These are phyloP conservation scores for Pythium aquatile DNA, from an alignment of 352 stramenopile species.

Conservation along the genomic window DNA sequence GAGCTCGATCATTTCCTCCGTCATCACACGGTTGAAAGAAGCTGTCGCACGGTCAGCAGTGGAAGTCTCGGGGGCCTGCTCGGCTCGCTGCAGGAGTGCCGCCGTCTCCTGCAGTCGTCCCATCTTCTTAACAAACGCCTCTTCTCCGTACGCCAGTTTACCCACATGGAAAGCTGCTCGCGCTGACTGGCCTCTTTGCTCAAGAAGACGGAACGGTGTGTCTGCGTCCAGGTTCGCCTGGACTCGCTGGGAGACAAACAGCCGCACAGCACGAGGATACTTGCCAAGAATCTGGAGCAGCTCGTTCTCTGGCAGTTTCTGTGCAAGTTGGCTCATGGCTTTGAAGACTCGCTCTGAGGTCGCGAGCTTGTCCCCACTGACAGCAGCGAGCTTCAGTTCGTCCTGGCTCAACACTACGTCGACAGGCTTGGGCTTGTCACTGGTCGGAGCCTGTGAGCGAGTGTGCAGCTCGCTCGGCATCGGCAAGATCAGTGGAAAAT, in stretches of 20 bases:
- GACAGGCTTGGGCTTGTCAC: conserved; percentile 1
- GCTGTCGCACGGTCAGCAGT: conserved; percentile 19
- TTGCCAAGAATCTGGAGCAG: conserved; percentile 39
- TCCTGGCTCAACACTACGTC: conserved; percentile 19
- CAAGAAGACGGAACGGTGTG: conserved; percentile 33
- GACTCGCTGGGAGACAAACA: conserved; percentile 46
- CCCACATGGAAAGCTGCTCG: conserved; percentile 39
- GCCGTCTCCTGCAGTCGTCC: conserved; percentile 39
- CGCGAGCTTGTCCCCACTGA: conserved; percentile 44
- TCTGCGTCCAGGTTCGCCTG: conserved; percentile 31
- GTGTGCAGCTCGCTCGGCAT: conserved; percentile 37
- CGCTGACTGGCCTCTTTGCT: conserved; percentile 27
- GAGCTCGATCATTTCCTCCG: conserved; percentile 44
- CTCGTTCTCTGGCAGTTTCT: conserved; percentile 30
- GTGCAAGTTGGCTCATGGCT: conserved; percentile 35
- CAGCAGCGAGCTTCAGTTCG: conserved; percentile 44
- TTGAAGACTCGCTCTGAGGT: conserved; percentile 47
- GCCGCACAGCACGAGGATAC: conserved; percentile 42
- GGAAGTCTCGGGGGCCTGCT: background rate
- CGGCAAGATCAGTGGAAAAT: conserved; percentile 38
- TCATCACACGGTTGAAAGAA: conserved; percentile 54
- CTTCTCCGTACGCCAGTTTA: conserved; percentile 48
- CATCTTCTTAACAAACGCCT: conserved; percentile 38
- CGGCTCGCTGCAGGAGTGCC: conserved; percentile 29
- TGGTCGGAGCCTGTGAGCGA: background rate